Percentiles rank a stretch among this genome's conserved stretches.
phyloP scores from a whole-genome alignment of 78 protist genomes.

The Dictyostelium discoideum region dicty_2.7 NC_007088.5:7213501-7214000 shows the following conservation, averaged over 20 bases:
- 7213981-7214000: not conserved
- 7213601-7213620: not conserved
- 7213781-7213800: not conserved
- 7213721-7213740: not conserved
- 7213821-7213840: not conserved
- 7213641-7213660: not conserved
- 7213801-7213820: not conserved
- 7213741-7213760: no score
- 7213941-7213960: not conserved
- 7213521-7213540: not conserved
- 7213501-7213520: not conserved
- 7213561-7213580: not conserved
- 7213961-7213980: not conserved
- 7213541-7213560: not conserved
- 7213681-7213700: not conserved
- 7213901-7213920: not conserved
- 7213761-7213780: not conserved
- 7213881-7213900: not conserved
- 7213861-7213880: not conserved
- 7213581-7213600: conserved; percentile 1
- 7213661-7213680: not conserved
- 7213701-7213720: not conserved
- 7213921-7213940: no score
- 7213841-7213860: not conserved
- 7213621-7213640: not conserved